phyloP scores from a whole-genome alignment of 164 flowering plant species.

The Malania oleifera region DNA sequence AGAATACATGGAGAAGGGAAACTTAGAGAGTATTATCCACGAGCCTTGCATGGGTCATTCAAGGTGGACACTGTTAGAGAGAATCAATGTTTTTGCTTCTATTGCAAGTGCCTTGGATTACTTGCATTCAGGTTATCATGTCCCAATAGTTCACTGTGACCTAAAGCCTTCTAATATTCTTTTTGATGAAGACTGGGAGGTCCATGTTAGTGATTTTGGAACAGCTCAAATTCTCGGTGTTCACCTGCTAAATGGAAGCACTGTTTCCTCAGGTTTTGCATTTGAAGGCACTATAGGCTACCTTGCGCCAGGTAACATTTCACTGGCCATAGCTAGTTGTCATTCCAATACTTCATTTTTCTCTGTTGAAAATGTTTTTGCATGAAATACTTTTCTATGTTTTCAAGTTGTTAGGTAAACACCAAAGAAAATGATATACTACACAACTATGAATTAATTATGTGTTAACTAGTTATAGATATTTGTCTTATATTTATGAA shows the following conservation, averaged over 20 bases:
- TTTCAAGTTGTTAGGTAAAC: too few relatives aligned
- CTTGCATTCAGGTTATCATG: conserved; percentile 62
- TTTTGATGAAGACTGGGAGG: conserved; percentile 52
- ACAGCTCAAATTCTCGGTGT: conserved; percentile 74
- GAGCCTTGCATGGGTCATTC: neutral
- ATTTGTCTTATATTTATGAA: too few relatives aligned
- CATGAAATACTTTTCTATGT: too few relatives aligned
- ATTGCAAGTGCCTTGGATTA: conserved; percentile 64
- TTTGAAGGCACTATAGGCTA: conserved; percentile 90
- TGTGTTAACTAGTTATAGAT: too few relatives aligned
- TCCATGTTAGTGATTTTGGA: conserved; percentile 89
- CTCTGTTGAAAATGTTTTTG: too few relatives aligned
- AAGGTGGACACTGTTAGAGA: conserved; percentile 46
- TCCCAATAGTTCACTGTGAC: conserved; percentile 77
- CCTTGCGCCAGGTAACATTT: too few relatives aligned
- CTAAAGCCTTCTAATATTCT: conserved; percentile 82
- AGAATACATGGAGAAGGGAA: too few relatives aligned
- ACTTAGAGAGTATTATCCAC: neutral
- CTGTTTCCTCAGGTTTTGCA: conserved; percentile 44
- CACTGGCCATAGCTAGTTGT: too few relatives aligned
- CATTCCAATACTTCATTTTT: too few relatives aligned
- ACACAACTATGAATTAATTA: too few relatives aligned
- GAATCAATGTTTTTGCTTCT: conserved; percentile 45
- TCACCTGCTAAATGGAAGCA: conserved; percentile 39
- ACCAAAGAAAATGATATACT: too few relatives aligned